Evolutionary conservation across 163 green algal species (phyloP), one percentile per base, ranked within the genome.

Genomic region (Picocystis sp.): DNA sequence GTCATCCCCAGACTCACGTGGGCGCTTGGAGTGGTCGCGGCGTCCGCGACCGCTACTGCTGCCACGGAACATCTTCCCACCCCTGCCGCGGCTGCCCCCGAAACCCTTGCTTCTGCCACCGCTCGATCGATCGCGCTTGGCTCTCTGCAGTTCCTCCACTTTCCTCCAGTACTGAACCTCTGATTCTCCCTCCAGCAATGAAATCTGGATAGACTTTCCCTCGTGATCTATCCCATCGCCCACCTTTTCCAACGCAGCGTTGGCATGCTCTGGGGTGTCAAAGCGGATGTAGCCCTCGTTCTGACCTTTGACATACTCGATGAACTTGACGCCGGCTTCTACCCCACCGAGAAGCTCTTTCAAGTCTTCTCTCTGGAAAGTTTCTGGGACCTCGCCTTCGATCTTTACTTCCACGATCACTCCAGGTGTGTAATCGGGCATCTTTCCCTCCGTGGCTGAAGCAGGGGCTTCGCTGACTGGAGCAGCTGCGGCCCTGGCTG

Each of bases 251-350:
- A 81, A n/a, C 1, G 52, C 56, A 10, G 42, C 41, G 21, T 50
- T 23, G 3, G 77, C 76, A 15, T 67, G 47, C 50, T 69, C 61
- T 8, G 69, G 35, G 0, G 34, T 52, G 1, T 25, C 23, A 38
- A 84, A 87, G 21, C 78, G 67, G 17, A 81, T 41, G 29, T 57
- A 55, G n/a, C 73, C 74, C n/a, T 42, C 41, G n/a, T 61, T 69
- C 13, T 44, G 59, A 9, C 57, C 66, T 51, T 75, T 64, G 9
- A 64, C 64, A 1, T n/a, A 24, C 3, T 51, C 59, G 45, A 61
- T 53, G 15, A 65, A 53, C 0, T 57, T 24, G 13, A 64, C 56
- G 1, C 2, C 21, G 17, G 66, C 55, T 50, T 52, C 41, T 0
- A 13, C 13, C 0, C 45, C 48, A 11, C 43, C 51, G 14, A 64